A percentile compares a stretch with the other conserved stretches of the same genome.
These are phyloP conservation scores for Aspergillus sp. DNA, from an alignment of 2,329 filamentous ascomycete species.

Conservation along the genomic window DNA sequence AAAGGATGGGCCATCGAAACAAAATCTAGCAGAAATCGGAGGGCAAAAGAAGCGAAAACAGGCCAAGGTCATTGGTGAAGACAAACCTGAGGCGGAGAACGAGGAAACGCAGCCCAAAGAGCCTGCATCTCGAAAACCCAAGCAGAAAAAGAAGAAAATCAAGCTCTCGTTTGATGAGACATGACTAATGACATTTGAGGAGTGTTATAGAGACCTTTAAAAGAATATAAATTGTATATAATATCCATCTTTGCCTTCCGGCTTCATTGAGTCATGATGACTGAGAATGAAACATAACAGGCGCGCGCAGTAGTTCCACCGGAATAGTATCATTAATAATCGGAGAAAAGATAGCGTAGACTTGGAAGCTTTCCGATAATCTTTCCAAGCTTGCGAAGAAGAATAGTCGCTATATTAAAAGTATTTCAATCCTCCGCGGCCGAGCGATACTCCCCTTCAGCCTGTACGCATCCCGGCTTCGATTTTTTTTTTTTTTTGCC, in stretches of 20 bases:
- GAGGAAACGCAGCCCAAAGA: conserved; percentile 24
- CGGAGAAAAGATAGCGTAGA: not conserved
- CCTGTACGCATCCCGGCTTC: conserved; percentile 6
- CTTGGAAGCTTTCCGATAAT: not conserved
- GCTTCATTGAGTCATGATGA: not conserved
- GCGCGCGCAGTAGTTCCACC: not conserved
- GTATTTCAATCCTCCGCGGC: not conserved
- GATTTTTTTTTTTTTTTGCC: conserved; percentile 17
- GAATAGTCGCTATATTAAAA: not conserved
- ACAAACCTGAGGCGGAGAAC: conserved; percentile 21
- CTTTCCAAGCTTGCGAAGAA: not conserved
- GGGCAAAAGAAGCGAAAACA: conserved; percentile 44
- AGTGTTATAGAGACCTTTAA: not conserved
- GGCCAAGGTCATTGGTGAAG: conserved; percentile 41
- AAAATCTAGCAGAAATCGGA: conserved; percentile 42
- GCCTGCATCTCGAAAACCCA: conserved; percentile 32
- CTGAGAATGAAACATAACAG: not conserved
- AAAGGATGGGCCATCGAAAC: conserved; percentile 25
- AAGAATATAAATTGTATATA: not conserved
- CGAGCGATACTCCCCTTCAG: not conserved
- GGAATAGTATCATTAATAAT: conserved; percentile 4
- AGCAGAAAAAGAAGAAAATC: conserved; percentile 46
- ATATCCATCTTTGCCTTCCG: not conserved
- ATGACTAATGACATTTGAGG: not conserved
- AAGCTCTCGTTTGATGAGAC: conserved; percentile 47